Percentiles rank a stretch among this genome's conserved stretches.
phyloP scores from a whole-genome alignment of 352 stramenopile species.

The Pythium utonaiense region DNA sequence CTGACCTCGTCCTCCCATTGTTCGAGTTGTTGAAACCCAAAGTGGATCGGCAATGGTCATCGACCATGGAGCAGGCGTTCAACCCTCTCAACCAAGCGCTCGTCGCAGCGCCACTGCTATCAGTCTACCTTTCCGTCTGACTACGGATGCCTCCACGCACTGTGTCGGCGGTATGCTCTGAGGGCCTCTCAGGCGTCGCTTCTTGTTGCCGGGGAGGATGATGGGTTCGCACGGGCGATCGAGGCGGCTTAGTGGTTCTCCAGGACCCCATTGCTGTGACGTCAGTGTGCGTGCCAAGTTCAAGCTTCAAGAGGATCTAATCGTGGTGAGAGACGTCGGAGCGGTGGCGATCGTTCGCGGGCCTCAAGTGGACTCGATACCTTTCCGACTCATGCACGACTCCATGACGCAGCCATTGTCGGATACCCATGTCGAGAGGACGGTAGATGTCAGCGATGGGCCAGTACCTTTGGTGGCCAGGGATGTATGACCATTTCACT shows the following conservation, averaged over 20 bases:
- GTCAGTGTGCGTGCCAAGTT: background rate
- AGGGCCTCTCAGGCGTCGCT: background rate
- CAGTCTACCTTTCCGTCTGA: conserved; percentile 9
- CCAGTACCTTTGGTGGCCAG: conserved; percentile 18
- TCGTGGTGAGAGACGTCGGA: background rate
- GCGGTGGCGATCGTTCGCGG: background rate
- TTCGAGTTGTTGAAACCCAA: conserved; percentile 15
- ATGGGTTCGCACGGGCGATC: background rate
- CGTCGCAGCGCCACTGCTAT: conserved; percentile 7
- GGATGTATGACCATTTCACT: conserved; percentile 9
- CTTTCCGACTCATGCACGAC: conserved; percentile 8
- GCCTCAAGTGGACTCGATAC: background rate
- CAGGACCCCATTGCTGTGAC: background rate
- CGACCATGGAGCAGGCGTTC: conserved; percentile 10
- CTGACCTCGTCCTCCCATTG: conserved; percentile 19
- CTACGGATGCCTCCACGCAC: conserved; percentile 1
- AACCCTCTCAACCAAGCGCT: conserved; percentile 16
- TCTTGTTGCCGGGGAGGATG: conserved; percentile 3
- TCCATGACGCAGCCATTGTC: conserved; percentile 10
- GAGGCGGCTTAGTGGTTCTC: background rate
- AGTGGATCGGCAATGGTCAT: conserved; percentile 12
- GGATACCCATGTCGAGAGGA: conserved; percentile 10
- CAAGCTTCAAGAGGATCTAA: background rate
- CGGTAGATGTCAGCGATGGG: conserved; percentile 1
- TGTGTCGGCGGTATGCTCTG: conserved; percentile 9